Percentiles rank a stretch among this genome's conserved stretches.
Evolutionary conservation across 2,329 filamentous ascomycete genomes (phyloP).

Genomic region (Botryotinia globosa): DNA sequence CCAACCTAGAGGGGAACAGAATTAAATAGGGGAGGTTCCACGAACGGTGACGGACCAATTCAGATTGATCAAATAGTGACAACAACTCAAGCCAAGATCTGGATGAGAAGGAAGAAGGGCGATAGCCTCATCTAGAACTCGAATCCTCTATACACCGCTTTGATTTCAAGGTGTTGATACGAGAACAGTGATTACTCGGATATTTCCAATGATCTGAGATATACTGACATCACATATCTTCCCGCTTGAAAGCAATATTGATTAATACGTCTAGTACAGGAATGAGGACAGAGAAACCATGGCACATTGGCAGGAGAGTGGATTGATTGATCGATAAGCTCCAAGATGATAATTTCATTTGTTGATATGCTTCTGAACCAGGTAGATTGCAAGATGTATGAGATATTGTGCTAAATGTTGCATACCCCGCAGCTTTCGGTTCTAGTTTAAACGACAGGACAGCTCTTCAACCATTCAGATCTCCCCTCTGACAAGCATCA

Average conservation of each 20-base stretch:
- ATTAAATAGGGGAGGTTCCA: constrained; percentile 17
- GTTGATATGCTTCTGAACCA: background rate
- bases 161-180: constrained; percentile 14
- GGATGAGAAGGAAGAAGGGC: constrained; percentile 17
- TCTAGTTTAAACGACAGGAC: constrained; percentile 19
- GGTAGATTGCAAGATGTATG: constrained; percentile 11
- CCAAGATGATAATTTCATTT: constrained; percentile 9
- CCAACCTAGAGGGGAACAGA: constrained; percentile 20
- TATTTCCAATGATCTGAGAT: background rate
- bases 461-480: constrained; percentile 17
- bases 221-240: background rate
- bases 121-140: constrained; percentile 15
- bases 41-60: constrained; percentile 1
- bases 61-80: constrained; percentile 6
- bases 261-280: constrained; percentile 3
- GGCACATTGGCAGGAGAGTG: background rate
- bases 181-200: background rate
- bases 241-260: constrained; percentile 1
- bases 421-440: constrained; percentile 21
- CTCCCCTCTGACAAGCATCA: background rate
- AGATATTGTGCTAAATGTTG: constrained; percentile 12
- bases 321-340: background rate
- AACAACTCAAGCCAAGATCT: constrained; percentile 17
- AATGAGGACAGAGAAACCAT: background rate
- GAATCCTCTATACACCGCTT: constrained; percentile 16